Conservation (phyloP, 2,329 filamentous ascomycete species). For the Claviceps digitariae region DNA sequence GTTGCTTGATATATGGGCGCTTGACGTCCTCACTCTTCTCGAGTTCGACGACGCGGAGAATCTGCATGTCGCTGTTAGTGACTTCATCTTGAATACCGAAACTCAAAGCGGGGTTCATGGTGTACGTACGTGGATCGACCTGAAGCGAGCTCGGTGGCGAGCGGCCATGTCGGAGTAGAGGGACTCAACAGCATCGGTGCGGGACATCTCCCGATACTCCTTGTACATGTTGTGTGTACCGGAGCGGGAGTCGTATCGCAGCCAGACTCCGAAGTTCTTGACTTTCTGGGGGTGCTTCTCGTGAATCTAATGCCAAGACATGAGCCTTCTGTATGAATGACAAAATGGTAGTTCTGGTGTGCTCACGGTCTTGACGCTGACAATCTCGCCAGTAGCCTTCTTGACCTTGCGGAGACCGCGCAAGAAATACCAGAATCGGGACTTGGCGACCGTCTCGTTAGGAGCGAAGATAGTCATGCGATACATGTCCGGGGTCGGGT, state of each 20-base stretch:
- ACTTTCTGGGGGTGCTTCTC: slow-evolving; percentile 99
- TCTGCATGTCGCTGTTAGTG: slow-evolving; percentile 36
- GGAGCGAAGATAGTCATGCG: slow-evolving; percentile 99
- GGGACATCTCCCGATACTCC: slow-evolving; percentile 99
- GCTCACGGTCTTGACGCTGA: slow-evolving; percentile 82
- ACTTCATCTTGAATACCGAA: background rate
- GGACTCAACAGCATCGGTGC: slow-evolving; percentile 87
- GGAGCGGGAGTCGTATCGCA: slow-evolving; percentile 99
- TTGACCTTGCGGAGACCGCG: slow-evolving; percentile 99
- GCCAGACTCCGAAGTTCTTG: slow-evolving; percentile 99
- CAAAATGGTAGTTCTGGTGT: background rate
- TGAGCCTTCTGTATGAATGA: slow-evolving; percentile 3
- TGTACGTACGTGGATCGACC: slow-evolving; percentile 86
- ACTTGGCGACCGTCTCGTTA: slow-evolving; percentile 97
- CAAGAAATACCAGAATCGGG: slow-evolving; percentile 99
- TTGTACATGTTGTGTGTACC: slow-evolving; percentile 99
- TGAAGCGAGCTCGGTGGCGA: slow-evolving; percentile 91
- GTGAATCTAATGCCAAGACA: slow-evolving; percentile 50
- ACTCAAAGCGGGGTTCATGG: background rate
- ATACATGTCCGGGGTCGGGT: slow-evolving; percentile 97
- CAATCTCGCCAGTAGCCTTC: slow-evolving; percentile 99
- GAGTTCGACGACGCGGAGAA: slow-evolving; percentile 95
- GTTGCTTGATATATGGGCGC: slow-evolving; percentile 99
- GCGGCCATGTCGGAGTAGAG: slow-evolving; percentile 99
- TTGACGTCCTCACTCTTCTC: slow-evolving; percentile 91